A percentile compares a stretch with the other conserved stretches of the same genome.
Conservation (phyloP, 352 stramenopile species). For the Globisporangium echinulatum region DNA sequence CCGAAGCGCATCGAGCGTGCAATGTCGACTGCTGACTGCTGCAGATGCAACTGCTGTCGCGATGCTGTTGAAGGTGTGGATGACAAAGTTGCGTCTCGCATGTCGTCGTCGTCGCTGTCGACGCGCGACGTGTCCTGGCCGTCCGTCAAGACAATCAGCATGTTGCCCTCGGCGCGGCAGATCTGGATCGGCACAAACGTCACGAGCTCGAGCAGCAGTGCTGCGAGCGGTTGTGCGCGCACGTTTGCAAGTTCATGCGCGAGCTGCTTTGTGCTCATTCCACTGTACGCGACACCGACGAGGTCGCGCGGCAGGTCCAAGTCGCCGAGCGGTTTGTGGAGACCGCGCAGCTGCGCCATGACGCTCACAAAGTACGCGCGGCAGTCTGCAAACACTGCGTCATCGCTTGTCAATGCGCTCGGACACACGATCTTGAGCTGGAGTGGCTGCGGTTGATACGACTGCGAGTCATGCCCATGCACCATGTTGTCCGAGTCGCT, state of each 20-base stretch:
- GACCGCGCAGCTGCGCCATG: conserved; percentile 41
- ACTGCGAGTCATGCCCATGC: background rate
- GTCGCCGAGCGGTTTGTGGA: conserved; percentile 49
- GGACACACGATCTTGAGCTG: conserved; percentile 20
- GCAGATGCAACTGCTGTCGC: background rate
- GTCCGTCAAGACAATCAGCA: conserved; percentile 43
- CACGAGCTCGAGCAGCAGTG: conserved; percentile 35
- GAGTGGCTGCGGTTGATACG: conserved; percentile 5
- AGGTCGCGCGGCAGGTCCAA: conserved; percentile 22
- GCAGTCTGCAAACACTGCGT: conserved; percentile 2
- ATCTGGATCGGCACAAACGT: conserved; percentile 74
- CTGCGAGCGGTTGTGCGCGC: conserved; percentile 9
- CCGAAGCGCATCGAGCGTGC: conserved; percentile 23
- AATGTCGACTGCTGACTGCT: conserved; percentile 29
- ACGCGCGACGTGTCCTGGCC: conserved; percentile 25
- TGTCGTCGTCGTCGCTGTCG: conserved; percentile 6
- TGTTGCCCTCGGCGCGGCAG: conserved; percentile 57
- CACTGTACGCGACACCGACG: conserved; percentile 1
- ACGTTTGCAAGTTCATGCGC: conserved; percentile 12
- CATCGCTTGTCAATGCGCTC: background rate
- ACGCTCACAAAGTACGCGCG: conserved; percentile 23
- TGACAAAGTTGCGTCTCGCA: too few relatives aligned
- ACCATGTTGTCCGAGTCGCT: background rate
- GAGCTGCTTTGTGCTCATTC: conserved; percentile 1
- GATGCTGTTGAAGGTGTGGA: too few relatives aligned